Percentiles rank a stretch among this genome's conserved stretches.
Evolutionary conservation across 345 rosid species (phyloP).

Genomic region (Citropsis articulata): DNA sequence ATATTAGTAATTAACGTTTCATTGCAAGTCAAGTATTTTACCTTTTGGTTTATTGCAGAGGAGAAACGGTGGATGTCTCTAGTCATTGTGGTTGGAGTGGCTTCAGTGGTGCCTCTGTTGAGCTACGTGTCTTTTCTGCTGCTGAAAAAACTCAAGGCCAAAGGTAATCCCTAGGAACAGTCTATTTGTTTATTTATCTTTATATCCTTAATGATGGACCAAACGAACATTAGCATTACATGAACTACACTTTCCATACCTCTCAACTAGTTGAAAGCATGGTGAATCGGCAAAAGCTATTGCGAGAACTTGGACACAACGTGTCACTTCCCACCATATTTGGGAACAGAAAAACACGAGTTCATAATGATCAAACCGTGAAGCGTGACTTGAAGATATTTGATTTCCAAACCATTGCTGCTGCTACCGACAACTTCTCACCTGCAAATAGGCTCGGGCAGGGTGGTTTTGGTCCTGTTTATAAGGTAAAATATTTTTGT

Average conservation of each 20-base stretch:
- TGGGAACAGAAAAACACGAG: neutral
- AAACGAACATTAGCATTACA: neutral
- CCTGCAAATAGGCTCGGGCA: neutral
- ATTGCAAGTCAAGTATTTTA: no score
- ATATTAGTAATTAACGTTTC: neutral
- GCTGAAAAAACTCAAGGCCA: neutral
- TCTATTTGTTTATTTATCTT: no score
- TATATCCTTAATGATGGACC: neutral
- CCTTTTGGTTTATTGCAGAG: neutral
- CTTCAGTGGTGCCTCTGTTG: neutral
- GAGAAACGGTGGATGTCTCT: neutral
- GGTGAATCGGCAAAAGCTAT: neutral
- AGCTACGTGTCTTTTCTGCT: neutral
- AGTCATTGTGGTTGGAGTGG: neutral
- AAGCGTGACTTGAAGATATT: constrained; percentile 3
- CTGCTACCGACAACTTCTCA: neutral
- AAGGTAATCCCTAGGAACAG: neutral
- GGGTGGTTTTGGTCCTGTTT: constrained; percentile 5
- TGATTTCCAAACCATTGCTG: neutral
- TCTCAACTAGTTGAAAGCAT: neutral
- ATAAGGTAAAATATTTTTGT: neutral
- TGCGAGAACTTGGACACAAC: constrained; percentile 4
- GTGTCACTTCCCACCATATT: neutral
- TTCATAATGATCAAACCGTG: neutral
- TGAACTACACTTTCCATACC: neutral